Conservation (phyloP, 805 yeast species). For the Candida khao-thaluensis region DNA sequence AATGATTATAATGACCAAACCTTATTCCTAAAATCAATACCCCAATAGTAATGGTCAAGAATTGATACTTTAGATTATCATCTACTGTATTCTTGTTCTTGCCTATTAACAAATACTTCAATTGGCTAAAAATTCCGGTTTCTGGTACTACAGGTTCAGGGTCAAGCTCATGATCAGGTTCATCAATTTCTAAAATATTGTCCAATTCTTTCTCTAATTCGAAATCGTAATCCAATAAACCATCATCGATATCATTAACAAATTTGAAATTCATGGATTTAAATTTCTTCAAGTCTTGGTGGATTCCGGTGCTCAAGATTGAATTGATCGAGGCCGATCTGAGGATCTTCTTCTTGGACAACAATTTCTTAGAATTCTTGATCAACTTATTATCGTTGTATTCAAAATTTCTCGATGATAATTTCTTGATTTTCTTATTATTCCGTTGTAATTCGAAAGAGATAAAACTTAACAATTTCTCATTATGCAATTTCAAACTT, state of each 20-base stretch:
- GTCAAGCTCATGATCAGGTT: slow-evolving; percentile 3
- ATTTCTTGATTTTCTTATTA: slow-evolving; percentile 40
- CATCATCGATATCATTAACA: slow-evolving; percentile 11
- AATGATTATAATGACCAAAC: slow-evolving; percentile 26
- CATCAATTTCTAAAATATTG: slow-evolving; percentile 11
- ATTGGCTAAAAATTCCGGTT: slow-evolving; percentile 33
- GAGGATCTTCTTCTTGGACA: slow-evolving; percentile 42
- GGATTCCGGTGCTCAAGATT: slow-evolving; percentile 17
- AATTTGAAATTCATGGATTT: slow-evolving; percentile 31
- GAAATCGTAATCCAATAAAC: slow-evolving; percentile 12
- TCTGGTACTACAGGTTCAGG: slow-evolving; percentile 9
- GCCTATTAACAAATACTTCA: slow-evolving; percentile 36
- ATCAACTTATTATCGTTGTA: slow-evolving; percentile 56
- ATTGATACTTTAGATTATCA: slow-evolving; percentile 41
- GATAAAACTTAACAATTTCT: slow-evolving; percentile 54
- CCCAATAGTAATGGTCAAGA: slow-evolving; percentile 42
- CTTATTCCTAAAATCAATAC: slow-evolving; percentile 40
- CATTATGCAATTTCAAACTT: slow-evolving; percentile 54
- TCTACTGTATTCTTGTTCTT: slow-evolving; percentile 30
- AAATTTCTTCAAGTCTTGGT: slow-evolving; percentile 29
- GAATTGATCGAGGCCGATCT: slow-evolving; percentile 38
- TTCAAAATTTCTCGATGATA: slow-evolving; percentile 36
- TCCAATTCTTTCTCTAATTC: slow-evolving; percentile 10
- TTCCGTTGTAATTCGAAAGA: slow-evolving; percentile 56
- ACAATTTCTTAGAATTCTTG: slow-evolving; percentile 46